Evolutionary conservation across 495 filamentous ascomycete genomes (phyloP).

Genomic region (Sabuloglossum arenarium): DNA sequence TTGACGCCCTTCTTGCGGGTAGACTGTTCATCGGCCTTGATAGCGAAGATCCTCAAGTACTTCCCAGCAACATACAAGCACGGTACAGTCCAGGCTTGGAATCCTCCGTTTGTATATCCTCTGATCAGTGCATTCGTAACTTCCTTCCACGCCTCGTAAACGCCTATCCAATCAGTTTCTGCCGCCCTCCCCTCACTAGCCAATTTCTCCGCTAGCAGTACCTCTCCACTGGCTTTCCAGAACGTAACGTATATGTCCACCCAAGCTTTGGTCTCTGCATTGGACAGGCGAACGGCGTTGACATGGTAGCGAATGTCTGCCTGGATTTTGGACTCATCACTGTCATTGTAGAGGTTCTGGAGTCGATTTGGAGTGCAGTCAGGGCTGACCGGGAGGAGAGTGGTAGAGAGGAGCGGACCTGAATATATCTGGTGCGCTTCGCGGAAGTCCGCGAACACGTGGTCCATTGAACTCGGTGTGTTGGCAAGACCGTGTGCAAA

Average conservation of each 20-base stretch:
- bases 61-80: conserved; percentile 70
- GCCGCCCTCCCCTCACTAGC: conserved; percentile 12
- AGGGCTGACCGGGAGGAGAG: conserved; percentile 44
- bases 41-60: conserved; percentile 68
- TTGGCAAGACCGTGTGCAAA: neutral
- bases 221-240: conserved; percentile 57
- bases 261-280: conserved; percentile 53
- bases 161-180: conserved; percentile 41
- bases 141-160: conserved; percentile 75
- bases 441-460: conserved; percentile 38
- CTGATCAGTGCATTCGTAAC: conserved; percentile 46
- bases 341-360: conserved; percentile 34
- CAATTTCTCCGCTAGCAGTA: conserved; percentile 33
- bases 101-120: conserved; percentile 45
- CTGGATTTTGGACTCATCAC: conserved; percentile 31
- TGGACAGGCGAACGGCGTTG: conserved; percentile 27
- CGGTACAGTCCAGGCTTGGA: conserved; percentile 74
- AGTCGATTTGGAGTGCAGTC: conserved; percentile 34
- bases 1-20: conserved; percentile 23
- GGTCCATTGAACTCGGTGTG: conserved; percentile 29
- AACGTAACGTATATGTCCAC: conserved; percentile 61
- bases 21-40: conserved; percentile 56
- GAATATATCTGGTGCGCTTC: conserved; percentile 30
- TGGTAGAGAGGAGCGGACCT: conserved; percentile 45
- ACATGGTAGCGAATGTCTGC: conserved; percentile 27